phyloP scores from a whole-genome alignment of 73 alveolate genomes.

The Symbiodinium natans region DNA sequence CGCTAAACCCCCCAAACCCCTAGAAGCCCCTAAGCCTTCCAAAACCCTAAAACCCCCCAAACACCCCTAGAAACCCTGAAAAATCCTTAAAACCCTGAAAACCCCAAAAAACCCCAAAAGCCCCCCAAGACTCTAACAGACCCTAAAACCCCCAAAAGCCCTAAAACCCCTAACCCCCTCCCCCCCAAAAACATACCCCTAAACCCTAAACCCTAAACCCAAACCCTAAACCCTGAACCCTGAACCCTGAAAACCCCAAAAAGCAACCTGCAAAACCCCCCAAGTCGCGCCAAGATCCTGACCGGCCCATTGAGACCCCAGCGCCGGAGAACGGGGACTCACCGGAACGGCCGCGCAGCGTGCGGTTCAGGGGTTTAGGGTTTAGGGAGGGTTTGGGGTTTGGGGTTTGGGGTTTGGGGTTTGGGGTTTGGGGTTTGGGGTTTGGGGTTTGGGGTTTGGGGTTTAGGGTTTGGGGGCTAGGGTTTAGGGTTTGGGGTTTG shows the following conservation, averaged over 20 bases:
- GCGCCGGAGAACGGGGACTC: constrained; percentile 86
- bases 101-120: no score
- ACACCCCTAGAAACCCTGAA: no score
- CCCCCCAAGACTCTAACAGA: no score
- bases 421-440: neutral
- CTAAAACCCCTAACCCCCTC: no score
- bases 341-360: constrained; percentile 31
- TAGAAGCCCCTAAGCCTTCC: neutral
- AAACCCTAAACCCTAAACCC: no score
- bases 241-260: neutral
- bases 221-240: neutral
- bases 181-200: neutral
- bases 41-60: neutral
- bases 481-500: neutral
- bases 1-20: no score
- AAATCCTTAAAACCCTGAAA: no score
- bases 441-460: neutral
- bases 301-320: constrained; percentile 62
- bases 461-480: neutral
- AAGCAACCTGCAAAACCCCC: neutral
- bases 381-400: neutral
- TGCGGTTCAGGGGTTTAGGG: no score
- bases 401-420: neutral
- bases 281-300: constrained; percentile 35
- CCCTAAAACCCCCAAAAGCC: no score